phyloP scores from a whole-genome alignment of 345 rosid genomes.

The Bruguiera sexangula region DNA sequence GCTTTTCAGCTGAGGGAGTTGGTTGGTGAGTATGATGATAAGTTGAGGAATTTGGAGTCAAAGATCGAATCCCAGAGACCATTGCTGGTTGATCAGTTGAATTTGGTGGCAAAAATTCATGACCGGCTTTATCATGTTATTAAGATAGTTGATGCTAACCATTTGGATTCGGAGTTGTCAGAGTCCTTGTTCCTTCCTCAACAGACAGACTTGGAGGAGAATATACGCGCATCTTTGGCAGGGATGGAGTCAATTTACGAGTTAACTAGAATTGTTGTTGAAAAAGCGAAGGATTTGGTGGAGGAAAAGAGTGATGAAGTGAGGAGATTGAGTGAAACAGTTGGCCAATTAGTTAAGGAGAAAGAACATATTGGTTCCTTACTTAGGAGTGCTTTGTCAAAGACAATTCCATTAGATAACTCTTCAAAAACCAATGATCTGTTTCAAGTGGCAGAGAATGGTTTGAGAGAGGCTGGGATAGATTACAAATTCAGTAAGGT shows the following conservation, averaged over 20 bases:
- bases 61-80: slow-evolving; percentile 69
- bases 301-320: slow-evolving; percentile 63
- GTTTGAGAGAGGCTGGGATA: slow-evolving; percentile 70
- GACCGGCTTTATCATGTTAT: slow-evolving; percentile 56
- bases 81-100: slow-evolving; percentile 76
- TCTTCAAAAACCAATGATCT: slow-evolving; percentile 58
- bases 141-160: slow-evolving; percentile 55
- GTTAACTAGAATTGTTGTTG: slow-evolving; percentile 55
- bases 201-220: slow-evolving; percentile 79
- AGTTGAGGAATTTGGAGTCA: slow-evolving; percentile 52
- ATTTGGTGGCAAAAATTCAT: slow-evolving; percentile 75
- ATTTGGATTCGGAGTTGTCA: slow-evolving; percentile 63
- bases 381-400: slow-evolving; percentile 84
- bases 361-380: slow-evolving; percentile 85
- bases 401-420: slow-evolving; percentile 50
- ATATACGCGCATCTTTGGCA: slow-evolving; percentile 78
- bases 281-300: slow-evolving; percentile 54
- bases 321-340: slow-evolving; percentile 66
- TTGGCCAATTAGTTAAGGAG: slow-evolving; percentile 66
- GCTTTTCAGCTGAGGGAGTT: slow-evolving; percentile 55
- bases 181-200: slow-evolving; percentile 87
- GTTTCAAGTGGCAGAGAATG: slow-evolving; percentile 85
- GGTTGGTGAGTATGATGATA: slow-evolving; percentile 70
- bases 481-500: slow-evolving; percentile 57
- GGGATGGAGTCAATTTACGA: slow-evolving; percentile 88